Base-by-base conservation (phyloP, 2,329 filamentous ascomycete species). In the Lanzia echinophila region DNA sequence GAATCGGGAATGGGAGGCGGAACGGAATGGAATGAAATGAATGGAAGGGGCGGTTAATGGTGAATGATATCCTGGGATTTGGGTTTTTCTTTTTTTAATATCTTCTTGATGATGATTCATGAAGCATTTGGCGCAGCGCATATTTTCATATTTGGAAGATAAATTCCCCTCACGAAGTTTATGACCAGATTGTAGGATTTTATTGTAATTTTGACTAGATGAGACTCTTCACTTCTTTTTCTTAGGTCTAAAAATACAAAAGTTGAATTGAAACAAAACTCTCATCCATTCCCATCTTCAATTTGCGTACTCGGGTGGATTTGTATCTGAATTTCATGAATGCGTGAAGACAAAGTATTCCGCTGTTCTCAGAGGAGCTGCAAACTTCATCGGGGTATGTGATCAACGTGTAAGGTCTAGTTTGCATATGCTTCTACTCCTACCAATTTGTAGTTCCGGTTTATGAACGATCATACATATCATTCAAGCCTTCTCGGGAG, bases 181-280 rank as follows among this genome's bases (percentile, higher is more conserved):
- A 44, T 44, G 41, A 44, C 41, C 41, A 44, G 41, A 44, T 44
- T 44, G 41, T 44, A 24, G 19, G 20, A 42, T 42, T 42, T 42
- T 42, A 42, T 24, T 41, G 38, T 41, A 41, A 19, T 41, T 41
- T 20, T 41, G 17, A 19, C 6, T 41, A 20, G 17, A 15, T 15
- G 7, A 19, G 13, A 39, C 19, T 17, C 36, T 39, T 17, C 36
- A 39, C 36, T 39, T 39, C 36, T 39, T 39, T 39, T 8, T n/a
- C n/a, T n/a, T n/a, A n/a, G n/a, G n/a, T 11, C 19, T 39, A 39
- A 17, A 8, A 17, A 38, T 39, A 17, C 15, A 17, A 41, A 20
- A 20, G 17, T 19, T 20, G 38, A 11, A 28, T 28, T 28, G 24
- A n/a, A n/a, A n/a, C n/a, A n/a, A n/a, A n/a, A n/a, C n/a, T n/a